phyloP scores from a whole-genome alignment of 2,329 filamentous ascomycete genomes.

The Xylariales sp. region DNA sequence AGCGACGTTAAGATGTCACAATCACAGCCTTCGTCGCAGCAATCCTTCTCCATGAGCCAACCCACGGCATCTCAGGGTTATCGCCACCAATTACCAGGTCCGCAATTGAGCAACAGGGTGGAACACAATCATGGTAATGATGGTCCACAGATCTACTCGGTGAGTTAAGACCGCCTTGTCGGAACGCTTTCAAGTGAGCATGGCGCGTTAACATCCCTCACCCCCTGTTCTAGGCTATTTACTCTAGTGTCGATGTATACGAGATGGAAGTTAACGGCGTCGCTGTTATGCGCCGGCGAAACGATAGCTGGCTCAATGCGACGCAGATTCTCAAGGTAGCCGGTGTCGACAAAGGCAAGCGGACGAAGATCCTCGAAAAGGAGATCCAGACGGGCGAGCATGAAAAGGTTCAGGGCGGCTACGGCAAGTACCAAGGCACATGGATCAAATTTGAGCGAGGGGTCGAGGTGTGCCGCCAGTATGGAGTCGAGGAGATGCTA shows the following conservation, averaged over 20 bases:
- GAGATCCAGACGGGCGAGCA: conserved; percentile 95
- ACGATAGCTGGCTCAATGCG: conserved; percentile 95
- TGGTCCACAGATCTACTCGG: conserved; percentile 58
- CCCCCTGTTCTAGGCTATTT: conserved; percentile 59
- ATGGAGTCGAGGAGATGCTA: conserved; percentile 71
- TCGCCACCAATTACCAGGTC: conserved; percentile 32
- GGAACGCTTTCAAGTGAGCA: too few species aligned
- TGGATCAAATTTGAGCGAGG: conserved; percentile 96
- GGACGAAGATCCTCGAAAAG: conserved; percentile 96
- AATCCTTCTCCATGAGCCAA: conserved; percentile 54
- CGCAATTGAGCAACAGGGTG: not conserved
- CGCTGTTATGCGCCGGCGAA: conserved; percentile 91
- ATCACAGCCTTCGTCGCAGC: conserved; percentile 46
- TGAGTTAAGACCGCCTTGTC: conserved; percentile 32
- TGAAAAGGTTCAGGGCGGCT: conserved; percentile 97
- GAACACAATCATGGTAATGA: conserved; percentile 29
- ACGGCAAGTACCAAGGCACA: conserved; percentile 97
- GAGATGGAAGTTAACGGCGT: conserved; percentile 96
- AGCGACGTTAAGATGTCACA: conserved; percentile 40
- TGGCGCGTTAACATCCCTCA: not conserved
- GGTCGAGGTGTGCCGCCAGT: conserved; percentile 81
- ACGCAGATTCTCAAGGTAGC: conserved; percentile 98
- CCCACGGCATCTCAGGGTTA: conserved; percentile 41
- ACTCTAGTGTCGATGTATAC: conserved; percentile 94
- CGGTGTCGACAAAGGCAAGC: conserved; percentile 93